A percentile compares a stretch with the other conserved stretches of the same genome.
These are phyloP conservation scores for Fraxinus latifolia DNA, from an alignment of 305 asterid species.

Conservation along the genomic window DNA sequence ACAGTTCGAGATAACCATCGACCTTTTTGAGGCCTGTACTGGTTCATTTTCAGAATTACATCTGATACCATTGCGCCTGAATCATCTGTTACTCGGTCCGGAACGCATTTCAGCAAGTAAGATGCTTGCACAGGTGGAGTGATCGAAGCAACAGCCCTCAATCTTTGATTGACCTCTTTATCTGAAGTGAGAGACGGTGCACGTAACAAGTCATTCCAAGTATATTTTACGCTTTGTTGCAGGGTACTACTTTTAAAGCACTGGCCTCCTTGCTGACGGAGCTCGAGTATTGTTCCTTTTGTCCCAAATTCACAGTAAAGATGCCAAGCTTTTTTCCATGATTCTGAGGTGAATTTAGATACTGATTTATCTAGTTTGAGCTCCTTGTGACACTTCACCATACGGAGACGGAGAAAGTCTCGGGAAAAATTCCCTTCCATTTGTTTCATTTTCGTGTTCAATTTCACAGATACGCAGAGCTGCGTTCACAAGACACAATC, in stretches of 20 bases:
- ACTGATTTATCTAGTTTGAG: constrained; percentile 59
- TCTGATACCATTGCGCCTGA: constrained; percentile 92
- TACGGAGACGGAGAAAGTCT: constrained; percentile 64
- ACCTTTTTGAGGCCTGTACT: constrained; percentile 81
- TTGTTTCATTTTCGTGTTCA: constrained; percentile 27
- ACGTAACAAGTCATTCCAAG: constrained; percentile 78
- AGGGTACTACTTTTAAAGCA: constrained; percentile 58
- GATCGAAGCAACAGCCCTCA: constrained; percentile 54
- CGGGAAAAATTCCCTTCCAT: constrained; percentile 32
- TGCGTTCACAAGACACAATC: constrained; percentile 33
- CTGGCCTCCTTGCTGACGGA: constrained; percentile 51
- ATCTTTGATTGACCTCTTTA: constrained; percentile 43
- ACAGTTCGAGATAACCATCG: constrained; percentile 89
- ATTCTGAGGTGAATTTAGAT: constrained; percentile 40
- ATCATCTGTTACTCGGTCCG: constrained; percentile 86
- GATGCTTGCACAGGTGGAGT: constrained; percentile 94
- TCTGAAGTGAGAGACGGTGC: constrained; percentile 62
- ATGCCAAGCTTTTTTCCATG: constrained; percentile 71
- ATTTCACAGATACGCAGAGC: constrained; percentile 60
- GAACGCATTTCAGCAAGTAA: constrained; percentile 79
- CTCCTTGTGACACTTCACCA: constrained; percentile 67
- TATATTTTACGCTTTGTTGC: constrained; percentile 38
- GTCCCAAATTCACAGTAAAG: constrained; percentile 85
- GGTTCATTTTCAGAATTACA: constrained; percentile 74
- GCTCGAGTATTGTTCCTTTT: constrained; percentile 64